Percentiles rank a stretch among this genome's conserved stretches.
phyloP scores from a whole-genome alignment of 352 stramenopile species.

The Labyrinthula sp. region DNA sequence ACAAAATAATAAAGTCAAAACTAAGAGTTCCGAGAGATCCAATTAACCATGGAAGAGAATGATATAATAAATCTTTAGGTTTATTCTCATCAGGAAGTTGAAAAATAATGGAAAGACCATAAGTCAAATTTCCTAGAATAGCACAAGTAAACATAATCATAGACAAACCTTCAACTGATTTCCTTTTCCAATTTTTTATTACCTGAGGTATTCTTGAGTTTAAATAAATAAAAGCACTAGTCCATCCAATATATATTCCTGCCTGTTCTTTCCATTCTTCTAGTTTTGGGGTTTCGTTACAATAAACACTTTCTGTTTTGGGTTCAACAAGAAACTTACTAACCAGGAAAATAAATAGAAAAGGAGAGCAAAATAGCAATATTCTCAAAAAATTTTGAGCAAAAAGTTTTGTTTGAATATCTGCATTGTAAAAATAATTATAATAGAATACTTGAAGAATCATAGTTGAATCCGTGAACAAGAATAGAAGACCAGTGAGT shows the following conservation, averaged over 20 bases:
- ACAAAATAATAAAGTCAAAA: conserved; percentile 31
- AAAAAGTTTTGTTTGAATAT: neutral
- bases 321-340: too few relatives aligned
- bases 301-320: too few relatives aligned
- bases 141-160: conserved; percentile 30
- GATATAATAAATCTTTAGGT: conserved; percentile 8
- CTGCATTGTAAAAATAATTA: conserved; percentile 8
- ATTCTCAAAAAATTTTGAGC: too few relatives aligned
- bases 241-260: conserved; percentile 27
- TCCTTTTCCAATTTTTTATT: conserved; percentile 25
- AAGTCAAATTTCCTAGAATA: conserved; percentile 31
- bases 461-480: conserved; percentile 22
- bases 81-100: conserved; percentile 9
- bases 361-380: too few relatives aligned
- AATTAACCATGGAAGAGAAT: conserved; percentile 29
- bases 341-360: too few relatives aligned
- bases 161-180: conserved; percentile 29
- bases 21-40: conserved; percentile 24
- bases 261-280: too few relatives aligned
- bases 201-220: conserved; percentile 30
- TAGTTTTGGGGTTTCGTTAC: too few relatives aligned
- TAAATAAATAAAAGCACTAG: conserved; percentile 26
- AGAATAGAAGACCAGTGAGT: conserved; percentile 17
- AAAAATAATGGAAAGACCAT: conserved; percentile 18
- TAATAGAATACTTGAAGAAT: conserved; percentile 24